Base-by-base conservation (phyloP, 768 basidiomycete genomes). In the Tricholoma sp. region DNA sequence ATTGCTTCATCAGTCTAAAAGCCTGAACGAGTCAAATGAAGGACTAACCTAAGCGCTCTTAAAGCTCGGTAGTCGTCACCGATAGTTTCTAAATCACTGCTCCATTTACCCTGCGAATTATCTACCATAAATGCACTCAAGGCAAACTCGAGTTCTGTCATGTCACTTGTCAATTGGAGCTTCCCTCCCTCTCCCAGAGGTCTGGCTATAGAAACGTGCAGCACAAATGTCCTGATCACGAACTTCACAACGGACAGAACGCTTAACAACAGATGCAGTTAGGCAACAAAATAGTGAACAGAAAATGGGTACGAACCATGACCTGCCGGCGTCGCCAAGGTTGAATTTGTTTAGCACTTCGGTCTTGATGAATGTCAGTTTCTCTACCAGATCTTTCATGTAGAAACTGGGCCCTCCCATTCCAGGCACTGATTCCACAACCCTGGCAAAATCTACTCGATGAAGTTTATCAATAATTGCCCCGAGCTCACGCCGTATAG, bases 131-230 rank as follows among this genome's bases (percentile, higher is more conserved):
- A 91, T 3, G 89, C 82, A 63, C 85, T 89, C 54, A 99, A 69
- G 0, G 91, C 86, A 68, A 98, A 97, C 73, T 99, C 97, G 58
- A 98, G 79, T 68, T 94, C 91, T 0, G 95, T 90, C 94, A 98
- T 96, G 69, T 99, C 96, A 48, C 86, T 90, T 56, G 94, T 92
- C 60, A 98, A 77, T 72, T 96, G 94, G 24, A 99, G 81, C 68
- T 97, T 98, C 12, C 95, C 94, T 56, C 82, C 81, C 74, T 99
- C 97, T 5, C 94, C 89, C 4, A 98, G 78, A 0, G 95, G 95
- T 62, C 86, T 85, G 8, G 88, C 91, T 55, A 98, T 93, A 24
- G 93, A 96, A n/a, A 90, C 87, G 64, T 99, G 95, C 36, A 98
- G 71, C 9, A 99, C 84, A 70, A 98, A 99, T 2, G 84, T 89